Percentiles rank a stretch among this genome's conserved stretches.
phyloP scores from a whole-genome alignment of 2,329 filamentous ascomycete species.

The Alternaria ventricosa region DNA sequence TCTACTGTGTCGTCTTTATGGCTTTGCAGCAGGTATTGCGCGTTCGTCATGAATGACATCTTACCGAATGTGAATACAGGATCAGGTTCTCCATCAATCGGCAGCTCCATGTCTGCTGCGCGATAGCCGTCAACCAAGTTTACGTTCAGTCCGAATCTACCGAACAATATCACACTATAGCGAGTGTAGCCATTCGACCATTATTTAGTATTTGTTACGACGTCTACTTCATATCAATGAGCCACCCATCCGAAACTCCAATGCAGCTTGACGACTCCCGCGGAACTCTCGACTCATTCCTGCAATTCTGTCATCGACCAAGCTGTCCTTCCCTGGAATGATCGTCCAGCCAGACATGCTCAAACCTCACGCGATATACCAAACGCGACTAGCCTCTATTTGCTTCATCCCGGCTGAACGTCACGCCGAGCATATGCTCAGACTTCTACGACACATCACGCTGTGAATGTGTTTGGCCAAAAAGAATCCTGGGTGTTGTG shows the following conservation, averaged over 20 bases:
- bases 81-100: not conserved
- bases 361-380: not conserved
- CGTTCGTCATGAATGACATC: not conserved
- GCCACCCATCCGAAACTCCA: not conserved
- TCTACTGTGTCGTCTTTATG: not conserved
- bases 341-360: not conserved
- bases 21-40: not conserved
- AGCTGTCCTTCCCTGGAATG: not conserved
- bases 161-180: not conserved
- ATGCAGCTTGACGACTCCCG: not conserved
- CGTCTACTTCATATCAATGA: not conserved
- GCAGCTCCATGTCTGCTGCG: not conserved
- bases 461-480: not conserved
- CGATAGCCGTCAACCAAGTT: not conserved
- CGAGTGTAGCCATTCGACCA: not conserved
- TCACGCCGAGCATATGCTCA: too few species aligned
- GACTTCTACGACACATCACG: too few species aligned
- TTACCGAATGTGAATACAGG: not conserved
- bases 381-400: not conserved
- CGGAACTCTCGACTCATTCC: not conserved
- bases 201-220: not conserved
- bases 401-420: too few species aligned
- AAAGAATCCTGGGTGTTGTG: not conserved
- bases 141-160: not conserved
- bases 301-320: not conserved